Conservation (phyloP, 1,284 basidiomycete species). For the Papiliotrema laurentii region DNA sequence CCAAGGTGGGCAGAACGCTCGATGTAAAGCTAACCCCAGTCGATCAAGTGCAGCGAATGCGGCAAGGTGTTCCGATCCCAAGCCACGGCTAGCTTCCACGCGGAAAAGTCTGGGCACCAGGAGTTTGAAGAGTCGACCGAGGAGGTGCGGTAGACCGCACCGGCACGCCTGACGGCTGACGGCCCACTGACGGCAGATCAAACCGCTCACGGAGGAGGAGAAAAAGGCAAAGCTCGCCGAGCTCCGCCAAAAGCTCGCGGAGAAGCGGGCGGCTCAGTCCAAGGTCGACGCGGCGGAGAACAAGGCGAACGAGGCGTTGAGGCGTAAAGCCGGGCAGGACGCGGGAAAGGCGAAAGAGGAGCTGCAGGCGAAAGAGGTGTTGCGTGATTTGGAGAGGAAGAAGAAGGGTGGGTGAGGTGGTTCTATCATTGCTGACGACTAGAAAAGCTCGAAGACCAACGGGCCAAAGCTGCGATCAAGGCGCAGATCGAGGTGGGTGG, state of each 20-base stretch:
- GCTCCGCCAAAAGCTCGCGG: constrained; percentile 67
- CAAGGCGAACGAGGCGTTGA: constrained; percentile 71
- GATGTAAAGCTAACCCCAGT: constrained; percentile 10
- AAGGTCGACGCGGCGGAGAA: constrained; percentile 66
- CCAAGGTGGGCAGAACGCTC: constrained; percentile 22
- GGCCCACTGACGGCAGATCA: constrained; percentile 32
- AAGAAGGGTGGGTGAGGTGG: constrained; percentile 57
- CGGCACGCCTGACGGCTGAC: constrained; percentile 2
- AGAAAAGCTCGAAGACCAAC: constrained; percentile 83
- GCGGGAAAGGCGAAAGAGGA: constrained; percentile 69
- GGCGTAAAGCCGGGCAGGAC: constrained; percentile 77
- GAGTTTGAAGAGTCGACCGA: constrained; percentile 93
- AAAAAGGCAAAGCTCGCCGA: constrained; percentile 78
- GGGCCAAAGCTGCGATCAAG: constrained; percentile 75
- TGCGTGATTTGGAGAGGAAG: constrained; percentile 73
- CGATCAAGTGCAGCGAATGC: constrained; percentile 55
- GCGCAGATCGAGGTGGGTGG: constrained; percentile 70
- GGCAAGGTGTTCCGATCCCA: constrained; percentile 83
- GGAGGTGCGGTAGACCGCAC: constrained; percentile 55
- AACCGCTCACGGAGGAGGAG: constrained; percentile 89
- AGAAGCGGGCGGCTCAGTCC: constrained; percentile 66
- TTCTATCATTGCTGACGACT: neutral
- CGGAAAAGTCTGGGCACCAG: constrained; percentile 90
- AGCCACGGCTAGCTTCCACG: constrained; percentile 86
- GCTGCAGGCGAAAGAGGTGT: constrained; percentile 67